Evolutionary conservation across 495 filamentous ascomycete species (phyloP).

Genomic region (Penicillium angulare): DNA sequence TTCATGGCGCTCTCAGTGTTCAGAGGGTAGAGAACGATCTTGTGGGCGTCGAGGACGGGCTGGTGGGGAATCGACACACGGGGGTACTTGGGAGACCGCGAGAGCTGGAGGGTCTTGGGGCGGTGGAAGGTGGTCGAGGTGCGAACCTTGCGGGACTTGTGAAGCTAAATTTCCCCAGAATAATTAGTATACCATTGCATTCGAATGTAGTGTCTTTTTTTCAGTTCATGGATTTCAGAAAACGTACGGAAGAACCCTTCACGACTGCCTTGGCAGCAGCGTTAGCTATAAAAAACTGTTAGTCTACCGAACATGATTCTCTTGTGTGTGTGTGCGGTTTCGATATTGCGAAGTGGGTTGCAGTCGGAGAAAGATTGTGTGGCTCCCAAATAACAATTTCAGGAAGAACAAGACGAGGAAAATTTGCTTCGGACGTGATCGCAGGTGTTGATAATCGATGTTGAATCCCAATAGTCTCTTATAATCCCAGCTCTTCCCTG

Average conservation of each 20-base stretch:
- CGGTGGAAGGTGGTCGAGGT: conserved; percentile 94
- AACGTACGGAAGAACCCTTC: conserved; percentile 70
- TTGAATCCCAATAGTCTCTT: not conserved
- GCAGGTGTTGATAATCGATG: not conserved
- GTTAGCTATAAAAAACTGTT: conserved; percentile 61
- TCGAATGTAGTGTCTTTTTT: not conserved
- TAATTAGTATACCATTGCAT: conserved; percentile 5
- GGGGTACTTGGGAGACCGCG: conserved; percentile 92
- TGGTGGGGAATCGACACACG: conserved; percentile 89
- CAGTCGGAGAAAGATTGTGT: conserved; percentile 1
- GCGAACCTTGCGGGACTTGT: conserved; percentile 91
- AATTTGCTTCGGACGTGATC: not conserved
- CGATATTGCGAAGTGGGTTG: conserved; percentile 12
- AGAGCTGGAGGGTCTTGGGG: conserved; percentile 88
- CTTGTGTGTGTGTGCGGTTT: not conserved
- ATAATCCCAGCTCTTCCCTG: not conserved
- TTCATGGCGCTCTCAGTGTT: conserved; percentile 99
- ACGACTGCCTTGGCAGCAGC: conserved; percentile 92
- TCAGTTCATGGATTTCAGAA: not conserved
- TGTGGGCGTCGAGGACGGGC: conserved; percentile 89
- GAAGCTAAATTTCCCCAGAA: conserved; percentile 26
- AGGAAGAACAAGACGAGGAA: not conserved
- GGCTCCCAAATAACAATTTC: not conserved
- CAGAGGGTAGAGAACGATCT: conserved; percentile 79
- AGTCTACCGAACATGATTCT: conserved; percentile 2